Base-by-base conservation (phyloP, 495 filamentous ascomycete species). In the Hypoxylon subgilvum region DNA sequence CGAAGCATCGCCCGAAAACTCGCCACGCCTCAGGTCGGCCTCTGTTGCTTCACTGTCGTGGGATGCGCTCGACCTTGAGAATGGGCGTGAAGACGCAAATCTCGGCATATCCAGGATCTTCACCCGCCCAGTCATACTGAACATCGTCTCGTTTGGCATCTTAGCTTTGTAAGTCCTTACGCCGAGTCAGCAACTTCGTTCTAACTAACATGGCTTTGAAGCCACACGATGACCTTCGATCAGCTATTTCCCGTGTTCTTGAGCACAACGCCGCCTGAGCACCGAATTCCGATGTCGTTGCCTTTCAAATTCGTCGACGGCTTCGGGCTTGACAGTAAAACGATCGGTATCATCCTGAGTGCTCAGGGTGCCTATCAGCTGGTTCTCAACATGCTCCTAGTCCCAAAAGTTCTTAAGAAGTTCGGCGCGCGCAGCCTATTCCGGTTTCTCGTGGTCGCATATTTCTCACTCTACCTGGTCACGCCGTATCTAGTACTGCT, bases 181-280 rank as follows among this genome's bases (percentile, higher is more conserved):
- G 18, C 9, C 4, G 7, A 22, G 6, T 57, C 25, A 46, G 46
- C 8, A 12, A 23, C 8, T 31, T 28, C 3, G 2, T n/a, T 19
- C 48, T 68, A 5, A 69, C 63, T 67, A 57, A 63, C 54, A 2
- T 23, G 18, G 21, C 4, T 13, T 8, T 17, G 4, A 43, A 84
- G 80, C 72, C 76, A 80, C 73, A 96, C 92, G 43, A 96, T 98
- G 68, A 91, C 90, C 0, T 96, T 96, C 63, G 94, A 98, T 76
- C 88, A 96, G 68, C 78, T 97, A 25, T 85, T 97, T 60, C 95
- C 94, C 0, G 89, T 97, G 3, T 89, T 97, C 56, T 82, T 98
- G 50, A 95, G 90, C 67, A 92, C 88, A 17, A 82, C 84, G 14
- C 69, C 75, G 6, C 77, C 84, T 5, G 75, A 82, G 7, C 32